Base-by-base conservation (phyloP, 176 grass and related monocot species). In the Oryza glaberrima region DNA sequence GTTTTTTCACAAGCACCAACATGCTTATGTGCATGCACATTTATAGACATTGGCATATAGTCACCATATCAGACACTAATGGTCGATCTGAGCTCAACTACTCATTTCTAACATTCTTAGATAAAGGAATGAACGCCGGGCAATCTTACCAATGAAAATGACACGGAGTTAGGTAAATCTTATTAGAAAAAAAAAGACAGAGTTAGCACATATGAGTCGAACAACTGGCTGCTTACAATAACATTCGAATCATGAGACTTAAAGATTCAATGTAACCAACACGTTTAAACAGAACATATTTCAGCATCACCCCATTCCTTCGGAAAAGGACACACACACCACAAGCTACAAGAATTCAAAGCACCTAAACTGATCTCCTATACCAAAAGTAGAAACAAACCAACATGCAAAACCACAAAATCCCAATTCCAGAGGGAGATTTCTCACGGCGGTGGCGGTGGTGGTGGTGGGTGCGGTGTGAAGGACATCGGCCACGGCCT, bases 401-500 rank as follows among this genome's bases (percentile, higher is more conserved):
- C 17, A 44, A 61, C 38, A 80, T 71, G 45, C 79, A 76, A 45
- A 67, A 43, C 7, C n/a, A 32, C 28, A 25, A 15, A 78, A 44
- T 2, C 8, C 16, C 71, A 58, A 74, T 61, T 15, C 12, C n/a
- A 63, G 28, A 63, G 48, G 71, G 76, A 30, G 4, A 9, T 89
- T 72, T 47, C 89, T 88, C 43, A 91, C 89, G 78, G 61, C 0
- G 73, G 78, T 7, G 38, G 38, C 0, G 38, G 40, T 41, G 40
- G 40, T 41, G 40, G 40, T 41, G 40, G 40, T 41, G 38, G 35
- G 35, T 36, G 38, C 6, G 40, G 40, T 20, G 22, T 80, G 70
- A 89, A 45, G 51, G 41, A 77, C 46, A 88, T 12, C 65, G 85
- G 45, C 81, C 82, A 89, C 52, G 67, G 85, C 46, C 71, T 83